phyloP scores from a whole-genome alignment of 139 green algal genomes.

The Parachlorella kessleri region DNA sequence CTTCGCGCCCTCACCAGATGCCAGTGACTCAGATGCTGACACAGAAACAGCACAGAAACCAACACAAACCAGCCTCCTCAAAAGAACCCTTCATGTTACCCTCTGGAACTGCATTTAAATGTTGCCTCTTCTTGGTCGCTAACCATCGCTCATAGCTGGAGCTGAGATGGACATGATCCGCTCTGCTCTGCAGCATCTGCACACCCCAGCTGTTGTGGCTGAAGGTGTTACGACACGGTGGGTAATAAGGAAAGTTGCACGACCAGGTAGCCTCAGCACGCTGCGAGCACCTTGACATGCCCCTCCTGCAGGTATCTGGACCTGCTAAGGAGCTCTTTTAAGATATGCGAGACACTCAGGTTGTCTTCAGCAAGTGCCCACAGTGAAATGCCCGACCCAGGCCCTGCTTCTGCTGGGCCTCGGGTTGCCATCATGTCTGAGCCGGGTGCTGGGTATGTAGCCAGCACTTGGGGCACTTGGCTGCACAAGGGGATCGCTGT shows the following conservation, averaged over 20 bases:
- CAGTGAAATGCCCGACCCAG: background rate
- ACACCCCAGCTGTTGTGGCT: background rate
- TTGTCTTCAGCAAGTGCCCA: background rate
- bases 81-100: no score
- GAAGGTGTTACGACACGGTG: background rate
- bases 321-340: background rate
- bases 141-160: no score
- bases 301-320: background rate
- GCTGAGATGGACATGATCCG: background rate
- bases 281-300: no score
- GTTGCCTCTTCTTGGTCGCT: no score
- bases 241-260: no score
- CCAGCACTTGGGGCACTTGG: conserved; percentile 84
- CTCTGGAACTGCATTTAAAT: no score
- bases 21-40: no score
- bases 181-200: background rate
- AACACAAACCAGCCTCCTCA: no score
- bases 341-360: background rate
- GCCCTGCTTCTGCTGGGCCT: conserved; percentile 3
- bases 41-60: no score
- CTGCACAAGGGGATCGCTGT: conserved; percentile 77
- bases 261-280: no score
- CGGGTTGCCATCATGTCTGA: conserved; percentile 58
- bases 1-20: no score
- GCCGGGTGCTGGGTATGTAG: conserved; percentile 60